Percentiles rank a stretch among this genome's conserved stretches.
Evolutionary conservation across 495 filamentous ascomycete species (phyloP).

Genomic region (Cryomyces antarcticus): DNA sequence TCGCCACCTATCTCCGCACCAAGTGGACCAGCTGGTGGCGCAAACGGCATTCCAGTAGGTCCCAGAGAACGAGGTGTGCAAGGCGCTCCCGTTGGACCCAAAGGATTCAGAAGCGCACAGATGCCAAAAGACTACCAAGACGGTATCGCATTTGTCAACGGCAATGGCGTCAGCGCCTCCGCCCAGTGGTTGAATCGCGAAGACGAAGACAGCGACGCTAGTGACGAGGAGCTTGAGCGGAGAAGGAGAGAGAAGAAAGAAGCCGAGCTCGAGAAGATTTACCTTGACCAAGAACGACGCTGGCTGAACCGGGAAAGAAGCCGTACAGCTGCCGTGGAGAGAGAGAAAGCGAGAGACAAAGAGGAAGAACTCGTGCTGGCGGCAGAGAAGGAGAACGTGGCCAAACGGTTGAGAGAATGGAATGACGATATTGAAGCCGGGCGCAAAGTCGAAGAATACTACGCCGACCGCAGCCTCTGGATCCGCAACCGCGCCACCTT

Average conservation of each 20-base stretch:
- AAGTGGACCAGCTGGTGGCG: conserved; percentile 47
- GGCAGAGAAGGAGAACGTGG: conserved; percentile 47
- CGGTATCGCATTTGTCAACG: conserved; percentile 75
- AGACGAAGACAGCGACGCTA: conserved; percentile 76
- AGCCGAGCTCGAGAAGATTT: conserved; percentile 59
- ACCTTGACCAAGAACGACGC: conserved; percentile 66
- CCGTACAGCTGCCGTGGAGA: conserved; percentile 61
- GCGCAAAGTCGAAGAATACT: conserved; percentile 62
- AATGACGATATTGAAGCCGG: conserved; percentile 67
- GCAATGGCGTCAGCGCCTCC: conserved; percentile 37
- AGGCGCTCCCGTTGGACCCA: conserved; percentile 67
- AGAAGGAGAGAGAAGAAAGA: conserved; percentile 49
- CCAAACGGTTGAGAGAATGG: conserved; percentile 58
- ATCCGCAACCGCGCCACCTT: conserved; percentile 58
- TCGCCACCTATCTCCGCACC: conserved; percentile 48
- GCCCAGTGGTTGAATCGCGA: conserved; percentile 37
- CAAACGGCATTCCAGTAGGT: conserved; percentile 72
- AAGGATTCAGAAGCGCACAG: conserved; percentile 44
- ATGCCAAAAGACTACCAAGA: conserved; percentile 63
- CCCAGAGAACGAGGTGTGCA: conserved; percentile 49
- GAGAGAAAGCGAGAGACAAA: conserved; percentile 59
- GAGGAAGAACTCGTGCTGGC: conserved; percentile 38
- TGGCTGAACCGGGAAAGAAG: conserved; percentile 81
- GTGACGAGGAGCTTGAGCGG: conserved; percentile 65
- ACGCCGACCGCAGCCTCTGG: conserved; percentile 67